Evolutionary conservation across 805 yeast species (phyloP).

Genomic region (Nadsonia fulvescens): DNA sequence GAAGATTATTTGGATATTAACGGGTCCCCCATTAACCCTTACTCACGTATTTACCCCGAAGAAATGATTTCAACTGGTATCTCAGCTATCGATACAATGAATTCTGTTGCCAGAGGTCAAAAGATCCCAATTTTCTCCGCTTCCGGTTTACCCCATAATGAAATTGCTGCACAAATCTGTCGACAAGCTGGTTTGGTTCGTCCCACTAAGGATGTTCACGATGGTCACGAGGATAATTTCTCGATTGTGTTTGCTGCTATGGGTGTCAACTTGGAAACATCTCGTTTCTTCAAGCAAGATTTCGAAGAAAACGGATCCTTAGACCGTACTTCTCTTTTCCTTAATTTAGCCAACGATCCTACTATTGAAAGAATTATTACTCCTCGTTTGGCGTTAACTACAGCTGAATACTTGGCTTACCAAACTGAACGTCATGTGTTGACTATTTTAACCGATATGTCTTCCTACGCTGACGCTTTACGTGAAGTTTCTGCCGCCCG

Average conservation of each 20-base stretch:
- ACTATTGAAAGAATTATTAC: slow-evolving; percentile 98
- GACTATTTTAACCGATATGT: slow-evolving; percentile 97
- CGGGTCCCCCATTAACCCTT: slow-evolving; percentile 98
- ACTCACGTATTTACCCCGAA: slow-evolving; percentile 96
- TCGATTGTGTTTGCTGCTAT: slow-evolving; percentile 98
- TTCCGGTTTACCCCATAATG: slow-evolving; percentile 98
- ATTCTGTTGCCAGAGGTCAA: slow-evolving; percentile 99
- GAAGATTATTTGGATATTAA: slow-evolving; percentile 97
- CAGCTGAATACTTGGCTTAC: slow-evolving; percentile 96
- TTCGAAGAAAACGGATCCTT: slow-evolving; percentile 97
- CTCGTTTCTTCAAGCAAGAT: slow-evolving; percentile 97
- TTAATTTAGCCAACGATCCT: slow-evolving; percentile 97
- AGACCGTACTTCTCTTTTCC: slow-evolving; percentile 92
- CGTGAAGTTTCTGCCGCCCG: slow-evolving; percentile 99
- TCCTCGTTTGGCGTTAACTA: slow-evolving; percentile 95
- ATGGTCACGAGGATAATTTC: slow-evolving; percentile 98
- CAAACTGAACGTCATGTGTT: slow-evolving; percentile 98
- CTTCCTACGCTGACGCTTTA: slow-evolving; percentile 98
- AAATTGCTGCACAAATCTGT: slow-evolving; percentile 98
- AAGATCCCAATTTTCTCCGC: slow-evolving; percentile 98
- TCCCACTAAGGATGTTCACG: slow-evolving; percentile 98
- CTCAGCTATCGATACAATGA: slow-evolving; percentile 97
- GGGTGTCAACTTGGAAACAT: slow-evolving; percentile 99
- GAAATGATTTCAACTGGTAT: slow-evolving; percentile 99
- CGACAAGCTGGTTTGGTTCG: slow-evolving; percentile 98